Evolutionary conservation across 2,329 filamentous ascomycete genomes (phyloP), one percentile per base, ranked within the genome.

Genomic region (Sclerotinia spermophila): DNA sequence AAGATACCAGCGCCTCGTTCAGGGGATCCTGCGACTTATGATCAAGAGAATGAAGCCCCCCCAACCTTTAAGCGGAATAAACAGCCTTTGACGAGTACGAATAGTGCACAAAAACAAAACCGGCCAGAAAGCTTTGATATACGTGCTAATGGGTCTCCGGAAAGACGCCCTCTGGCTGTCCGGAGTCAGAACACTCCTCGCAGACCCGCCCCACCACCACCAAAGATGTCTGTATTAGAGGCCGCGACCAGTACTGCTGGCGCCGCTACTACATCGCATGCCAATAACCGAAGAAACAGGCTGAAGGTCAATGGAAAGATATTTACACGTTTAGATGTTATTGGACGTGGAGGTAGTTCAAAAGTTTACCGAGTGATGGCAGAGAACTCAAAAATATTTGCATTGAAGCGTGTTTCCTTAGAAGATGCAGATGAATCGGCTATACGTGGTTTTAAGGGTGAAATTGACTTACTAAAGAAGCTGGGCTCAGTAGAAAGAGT

Each of bases 291-390:
- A 78, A 88, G 93, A 61, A 93, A 93, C 73, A 90, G 95, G 71
- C 86, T 98, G 71, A 90, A 90, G 61, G 90, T 99, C 72, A 99
- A 99, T 78, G 93, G 93, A 72, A 96, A 96, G 79, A 87, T 90
- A 48, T 99, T 97, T 79, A 96, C 94, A 33, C 87, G 95, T 61
- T 87, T 98, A 73, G 94, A 97, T 79, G 93, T 92, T 75, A 90
- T 99, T 74, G 96, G 96, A 15, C 90, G 94, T 71, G 96, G 96
- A 73, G 96, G 96, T 44, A 97, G 93, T 75, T 94, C 92, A 65
- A 94, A 96, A 78, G 96, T 99, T 2, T 99, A 97, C 81, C 90
- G 94, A 60, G 96, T 99, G 45, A 97, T 97, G 84, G 95, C 96
- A 0, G 96, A 99, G 80, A 98, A 97, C 78, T 94, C 93, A 78